Evolutionary conservation across 2,329 filamentous ascomycete species (phyloP).

Genomic region (Neurospora sp.): DNA sequence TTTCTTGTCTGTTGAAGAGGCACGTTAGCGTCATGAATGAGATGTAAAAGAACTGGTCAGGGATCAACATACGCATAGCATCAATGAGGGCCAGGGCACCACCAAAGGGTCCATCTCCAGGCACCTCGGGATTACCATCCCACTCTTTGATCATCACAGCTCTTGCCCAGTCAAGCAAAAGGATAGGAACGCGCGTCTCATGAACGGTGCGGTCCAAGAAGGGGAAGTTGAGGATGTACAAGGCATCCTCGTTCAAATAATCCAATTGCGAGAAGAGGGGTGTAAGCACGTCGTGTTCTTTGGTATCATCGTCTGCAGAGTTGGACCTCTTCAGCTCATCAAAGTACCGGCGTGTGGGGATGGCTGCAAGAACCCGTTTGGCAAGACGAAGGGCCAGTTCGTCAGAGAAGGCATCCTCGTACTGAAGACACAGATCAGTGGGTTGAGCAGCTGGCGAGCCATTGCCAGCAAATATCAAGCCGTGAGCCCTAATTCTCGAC

Average conservation of each 20-base stretch:
- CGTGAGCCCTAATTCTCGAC: constrained; percentile 48
- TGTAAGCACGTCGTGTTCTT: constrained; percentile 34
- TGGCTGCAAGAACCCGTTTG: constrained; percentile 46
- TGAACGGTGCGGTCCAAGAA: constrained; percentile 42
- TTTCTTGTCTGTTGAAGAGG: constrained; percentile 41
- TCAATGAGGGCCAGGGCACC: constrained; percentile 67
- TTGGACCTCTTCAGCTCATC: constrained; percentile 32
- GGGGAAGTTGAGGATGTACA: constrained; percentile 37
- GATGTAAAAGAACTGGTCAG: neutral
- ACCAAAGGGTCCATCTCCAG: constrained; percentile 61
- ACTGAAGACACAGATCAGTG: constrained; percentile 43
- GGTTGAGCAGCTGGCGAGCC: constrained; percentile 37
- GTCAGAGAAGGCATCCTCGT: constrained; percentile 53
- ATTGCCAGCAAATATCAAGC: constrained; percentile 37
- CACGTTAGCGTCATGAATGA: constrained; percentile 1
- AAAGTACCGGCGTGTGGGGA: constrained; percentile 42
- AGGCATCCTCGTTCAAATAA: constrained; percentile 34
- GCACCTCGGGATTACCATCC: constrained; percentile 64
- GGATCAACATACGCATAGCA: constrained; percentile 52
- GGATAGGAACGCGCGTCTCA: constrained; percentile 44
- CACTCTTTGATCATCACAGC: constrained; percentile 69
- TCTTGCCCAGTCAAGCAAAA: constrained; percentile 61
- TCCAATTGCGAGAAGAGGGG: constrained; percentile 44
- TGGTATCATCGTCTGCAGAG: constrained; percentile 20
- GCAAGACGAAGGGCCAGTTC: constrained; percentile 50